These are phyloP conservation scores for Ascocoryne sarcoides DNA, from an alignment of 2,329 filamentous ascomycete genomes.

Conservation along the genomic window DNA sequence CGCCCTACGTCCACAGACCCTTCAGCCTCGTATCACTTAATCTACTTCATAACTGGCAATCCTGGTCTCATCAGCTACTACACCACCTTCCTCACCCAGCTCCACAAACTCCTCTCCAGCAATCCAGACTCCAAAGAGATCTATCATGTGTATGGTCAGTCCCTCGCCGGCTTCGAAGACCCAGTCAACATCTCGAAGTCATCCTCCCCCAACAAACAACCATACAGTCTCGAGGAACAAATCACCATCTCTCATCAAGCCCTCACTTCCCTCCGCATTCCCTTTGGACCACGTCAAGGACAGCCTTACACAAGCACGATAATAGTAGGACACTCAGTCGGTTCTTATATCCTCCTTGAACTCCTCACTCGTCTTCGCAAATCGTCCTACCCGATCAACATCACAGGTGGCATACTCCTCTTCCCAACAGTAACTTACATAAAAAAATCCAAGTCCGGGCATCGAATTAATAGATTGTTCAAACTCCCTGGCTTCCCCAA, in stretches of 20 bases:
- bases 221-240: conserved; percentile 44
- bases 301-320: conserved; percentile 48
- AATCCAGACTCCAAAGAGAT: conserved; percentile 19
- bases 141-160: conserved; percentile 46
- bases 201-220: conserved; percentile 29
- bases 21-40: conserved; percentile 32
- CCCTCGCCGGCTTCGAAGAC: conserved; percentile 48
- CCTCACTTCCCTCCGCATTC: conserved; percentile 18
- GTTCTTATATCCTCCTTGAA: conserved; percentile 63
- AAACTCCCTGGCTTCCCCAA: conserved; percentile 26
- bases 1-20: conserved; percentile 9
- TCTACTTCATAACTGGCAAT: conserved; percentile 71
- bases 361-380: conserved; percentile 39
- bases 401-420: conserved; percentile 50
- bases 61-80: conserved; percentile 72
- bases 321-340: conserved; percentile 67
- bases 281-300: conserved; percentile 25
- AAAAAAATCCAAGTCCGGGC: conserved; percentile 51
- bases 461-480: conserved; percentile 38
- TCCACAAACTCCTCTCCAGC: conserved; percentile 44
- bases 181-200: conserved; percentile 30
- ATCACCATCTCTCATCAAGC: conserved; percentile 29
- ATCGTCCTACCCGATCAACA: conserved; percentile 7
- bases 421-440: conserved; percentile 72
- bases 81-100: conserved; percentile 50